Evolutionary conservation across 139 green algal species (phyloP).

Genomic region (Chlorella sp.): DNA sequence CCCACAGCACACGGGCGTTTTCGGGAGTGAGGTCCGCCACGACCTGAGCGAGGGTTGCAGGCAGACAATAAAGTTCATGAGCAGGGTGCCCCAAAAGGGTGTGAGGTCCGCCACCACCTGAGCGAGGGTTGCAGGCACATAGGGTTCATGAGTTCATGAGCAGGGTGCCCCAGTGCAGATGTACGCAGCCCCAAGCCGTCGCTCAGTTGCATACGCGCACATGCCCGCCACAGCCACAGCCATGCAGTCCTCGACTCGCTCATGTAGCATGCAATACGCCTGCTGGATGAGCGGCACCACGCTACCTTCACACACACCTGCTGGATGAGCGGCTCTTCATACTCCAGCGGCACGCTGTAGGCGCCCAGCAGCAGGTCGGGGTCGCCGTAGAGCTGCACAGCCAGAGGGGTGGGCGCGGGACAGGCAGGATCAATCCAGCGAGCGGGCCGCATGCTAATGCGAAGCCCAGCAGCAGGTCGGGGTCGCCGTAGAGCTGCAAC

Average conservation of each 20-base stretch:
- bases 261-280: too few species aligned
- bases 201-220: too few species aligned
- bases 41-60: not conserved
- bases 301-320: not conserved
- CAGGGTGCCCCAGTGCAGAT: too few species aligned
- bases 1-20: slow-evolving; percentile 77
- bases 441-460: too few species aligned
- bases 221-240: too few species aligned
- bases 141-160: not conserved
- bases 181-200: too few species aligned
- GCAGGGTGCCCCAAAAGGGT: slow-evolving; percentile 19
- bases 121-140: not conserved
- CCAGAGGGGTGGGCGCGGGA: too few species aligned
- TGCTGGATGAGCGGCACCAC: too few species aligned
- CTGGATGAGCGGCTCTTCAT: slow-evolving; percentile 64
- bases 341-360: slow-evolving; percentile 66
- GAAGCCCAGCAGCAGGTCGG: too few species aligned
- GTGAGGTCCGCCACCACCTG: slow-evolving; percentile 69
- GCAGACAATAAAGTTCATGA: not conserved
- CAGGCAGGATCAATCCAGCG: too few species aligned
- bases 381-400: slow-evolving; percentile 39
- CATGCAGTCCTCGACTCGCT: too few species aligned
- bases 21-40: slow-evolving; percentile 69
- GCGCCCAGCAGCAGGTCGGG: slow-evolving; percentile 74
- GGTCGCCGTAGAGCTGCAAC: slow-evolving; percentile 36